These are phyloP conservation scores for Stropharia rugosoannulata DNA, from an alignment of 768 basidiomycete species.

Conservation along the genomic window DNA sequence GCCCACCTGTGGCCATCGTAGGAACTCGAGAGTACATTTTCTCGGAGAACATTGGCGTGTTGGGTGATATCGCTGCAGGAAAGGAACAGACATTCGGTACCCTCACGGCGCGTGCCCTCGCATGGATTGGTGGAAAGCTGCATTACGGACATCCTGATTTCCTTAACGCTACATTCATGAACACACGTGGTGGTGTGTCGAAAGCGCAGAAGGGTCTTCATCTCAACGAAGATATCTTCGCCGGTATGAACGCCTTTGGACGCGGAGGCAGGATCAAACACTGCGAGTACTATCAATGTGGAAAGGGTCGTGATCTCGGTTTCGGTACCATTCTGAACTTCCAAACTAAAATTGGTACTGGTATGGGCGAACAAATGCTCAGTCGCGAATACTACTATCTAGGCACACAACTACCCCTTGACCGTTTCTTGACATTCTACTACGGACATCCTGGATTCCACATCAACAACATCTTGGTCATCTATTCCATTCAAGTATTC, in stretches of 20 bases:
- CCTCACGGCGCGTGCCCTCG: conserved; percentile 90
- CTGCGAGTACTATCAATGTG: conserved; percentile 99
- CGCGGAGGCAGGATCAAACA: conserved; percentile 99
- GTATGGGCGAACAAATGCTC: conserved; percentile 99
- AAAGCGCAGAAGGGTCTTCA: conserved; percentile 99
- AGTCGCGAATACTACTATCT: conserved; percentile 99
- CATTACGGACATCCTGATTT: conserved; percentile 99
- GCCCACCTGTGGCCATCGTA: conserved; percentile 92
- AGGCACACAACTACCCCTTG: conserved; percentile 96
- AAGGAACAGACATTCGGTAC: conserved; percentile 99
- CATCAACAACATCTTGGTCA: conserved; percentile 99
- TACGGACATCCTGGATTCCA: conserved; percentile 99
- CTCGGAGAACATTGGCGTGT: conserved; percentile 98
- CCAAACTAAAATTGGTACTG: conserved; percentile 99
- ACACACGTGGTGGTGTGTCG: conserved; percentile 95
- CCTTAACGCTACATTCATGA: conserved; percentile 97
- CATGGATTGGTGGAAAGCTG: conserved; percentile 97
- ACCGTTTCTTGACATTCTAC: conserved; percentile 99
- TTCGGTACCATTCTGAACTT: conserved; percentile 99
- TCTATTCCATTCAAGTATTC: conserved; percentile 96
- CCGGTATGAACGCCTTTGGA: conserved; percentile 98
- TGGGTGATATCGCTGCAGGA: conserved; percentile 98
- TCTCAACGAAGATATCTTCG: conserved; percentile 99
- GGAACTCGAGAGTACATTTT: conserved; percentile 99
- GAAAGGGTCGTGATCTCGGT: conserved; percentile 98